A percentile compares a stretch with the other conserved stretches of the same genome.
Evolutionary conservation across 2,329 filamentous ascomycete genomes (phyloP).

Genomic region (Geosmithia morbida): DNA sequence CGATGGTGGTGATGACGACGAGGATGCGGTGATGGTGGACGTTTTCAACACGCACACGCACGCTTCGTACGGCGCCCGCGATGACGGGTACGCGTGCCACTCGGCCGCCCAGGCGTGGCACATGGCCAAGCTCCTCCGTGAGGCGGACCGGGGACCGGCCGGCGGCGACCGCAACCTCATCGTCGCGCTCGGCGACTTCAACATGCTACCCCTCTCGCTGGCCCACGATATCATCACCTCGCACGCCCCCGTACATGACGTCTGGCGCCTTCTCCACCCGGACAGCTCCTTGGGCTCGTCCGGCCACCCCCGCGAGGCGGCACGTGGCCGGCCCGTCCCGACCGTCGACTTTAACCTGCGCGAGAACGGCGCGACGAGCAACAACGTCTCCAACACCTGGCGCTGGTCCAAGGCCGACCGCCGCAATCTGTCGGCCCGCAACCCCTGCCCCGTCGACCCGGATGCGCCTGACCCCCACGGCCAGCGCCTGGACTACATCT

Average conservation of each 20-base stretch:
- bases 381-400: conserved; percentile 84
- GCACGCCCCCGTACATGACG: conserved; percentile 64
- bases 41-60: conserved; percentile 82
- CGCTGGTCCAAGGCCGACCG: conserved; percentile 64
- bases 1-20: neutral
- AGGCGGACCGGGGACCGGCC: conserved; percentile 44
- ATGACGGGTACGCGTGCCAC: conserved; percentile 82
- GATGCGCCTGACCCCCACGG: conserved; percentile 56
- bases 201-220: conserved; percentile 82
- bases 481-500: conserved; percentile 92
- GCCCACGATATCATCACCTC: conserved; percentile 71
- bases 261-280: conserved; percentile 74
- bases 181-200: conserved; percentile 84
- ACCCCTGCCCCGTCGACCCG: conserved; percentile 42
- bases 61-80: conserved; percentile 72
- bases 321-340: conserved; percentile 49
- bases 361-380: conserved; percentile 78
- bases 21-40: conserved; percentile 33
- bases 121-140: conserved; percentile 72
- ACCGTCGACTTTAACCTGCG: conserved; percentile 63
- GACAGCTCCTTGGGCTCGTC: conserved; percentile 68
- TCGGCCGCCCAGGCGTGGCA: conserved; percentile 91
- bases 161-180: conserved; percentile 71
- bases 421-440: conserved; percentile 48
- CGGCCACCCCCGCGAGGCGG: conserved; percentile 50